Percentiles rank a stretch among this genome's conserved stretches.
These are phyloP conservation scores for Pelargonium cotyledonis DNA, from an alignment of 441 rosid genomes.

Conservation along the genomic window DNA sequence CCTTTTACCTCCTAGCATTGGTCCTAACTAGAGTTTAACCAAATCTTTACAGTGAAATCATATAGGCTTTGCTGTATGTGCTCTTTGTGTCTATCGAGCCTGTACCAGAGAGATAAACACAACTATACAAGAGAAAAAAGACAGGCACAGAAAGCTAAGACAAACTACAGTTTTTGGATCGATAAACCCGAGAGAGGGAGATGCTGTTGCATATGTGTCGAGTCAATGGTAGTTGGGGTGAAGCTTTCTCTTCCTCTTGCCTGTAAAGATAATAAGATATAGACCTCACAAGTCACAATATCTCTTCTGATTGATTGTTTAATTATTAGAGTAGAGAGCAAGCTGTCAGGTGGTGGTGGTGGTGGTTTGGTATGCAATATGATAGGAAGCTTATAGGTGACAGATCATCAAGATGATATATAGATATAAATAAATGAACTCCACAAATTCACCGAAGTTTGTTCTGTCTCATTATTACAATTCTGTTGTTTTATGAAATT, in stretches of 20 bases:
- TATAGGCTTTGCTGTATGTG: slow-evolving; percentile 14
- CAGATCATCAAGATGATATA: background rate
- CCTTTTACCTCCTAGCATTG: background rate
- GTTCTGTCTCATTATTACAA: background rate
- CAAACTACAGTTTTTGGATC: slow-evolving; percentile 4
- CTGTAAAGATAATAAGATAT: slow-evolving; percentile 9
- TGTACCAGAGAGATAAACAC: background rate
- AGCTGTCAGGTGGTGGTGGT: slow-evolving; percentile 30
- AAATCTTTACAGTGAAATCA: slow-evolving; percentile 9
- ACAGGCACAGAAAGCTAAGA: background rate
- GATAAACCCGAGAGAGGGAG: slow-evolving; percentile 24
- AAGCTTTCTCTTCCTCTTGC: background rate
- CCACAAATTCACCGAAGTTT: background rate
- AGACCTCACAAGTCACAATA: slow-evolving; percentile 33
- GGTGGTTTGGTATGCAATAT: background rate
- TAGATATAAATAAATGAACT: background rate
- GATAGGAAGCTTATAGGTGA: background rate
- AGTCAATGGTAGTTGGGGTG: slow-evolving; percentile 2
- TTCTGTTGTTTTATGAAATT: background rate
- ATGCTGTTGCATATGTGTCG: background rate
- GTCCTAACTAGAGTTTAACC: background rate
- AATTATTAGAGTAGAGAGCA: slow-evolving; percentile 17
- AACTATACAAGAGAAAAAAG: background rate
- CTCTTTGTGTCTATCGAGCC: slow-evolving; percentile 21
- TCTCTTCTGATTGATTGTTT: slow-evolving; percentile 20